These are phyloP conservation scores for Lyophyllum shimeji DNA, from an alignment of 768 basidiomycete genomes.

Conservation along the genomic window DNA sequence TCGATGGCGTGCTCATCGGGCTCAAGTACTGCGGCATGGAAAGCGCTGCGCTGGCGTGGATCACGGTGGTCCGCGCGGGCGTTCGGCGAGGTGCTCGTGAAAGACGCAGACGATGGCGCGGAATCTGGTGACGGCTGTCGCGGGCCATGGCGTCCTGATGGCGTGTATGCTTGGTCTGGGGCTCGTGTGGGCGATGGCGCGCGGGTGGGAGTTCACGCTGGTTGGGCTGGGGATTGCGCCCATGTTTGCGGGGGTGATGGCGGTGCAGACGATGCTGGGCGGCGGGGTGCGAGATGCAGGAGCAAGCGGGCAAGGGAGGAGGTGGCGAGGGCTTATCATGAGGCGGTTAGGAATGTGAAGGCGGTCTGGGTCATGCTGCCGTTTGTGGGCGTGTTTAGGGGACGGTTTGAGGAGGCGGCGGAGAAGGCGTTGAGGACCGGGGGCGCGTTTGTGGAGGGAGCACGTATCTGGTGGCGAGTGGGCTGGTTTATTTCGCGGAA, in stretches of 20 bases:
- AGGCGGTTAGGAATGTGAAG: conserved; percentile 80
- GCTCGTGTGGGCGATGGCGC: conserved; percentile 83
- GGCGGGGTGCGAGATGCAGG: conserved; percentile 63
- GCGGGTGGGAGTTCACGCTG: conserved; percentile 92
- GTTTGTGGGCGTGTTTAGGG: conserved; percentile 68
- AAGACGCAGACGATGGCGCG: conserved; percentile 90
- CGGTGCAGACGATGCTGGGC: conserved; percentile 73
- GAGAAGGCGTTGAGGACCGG: conserved; percentile 61
- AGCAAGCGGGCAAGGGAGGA: conserved; percentile 90
- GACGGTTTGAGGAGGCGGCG: conserved; percentile 66
- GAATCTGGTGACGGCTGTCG: conserved; percentile 68
- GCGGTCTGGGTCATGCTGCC: conserved; percentile 89
- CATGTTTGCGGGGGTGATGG: conserved; percentile 74
- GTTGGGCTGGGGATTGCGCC: conserved; percentile 88
- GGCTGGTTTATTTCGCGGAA: conserved; percentile 86
- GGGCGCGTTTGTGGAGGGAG: conserved; percentile 92
- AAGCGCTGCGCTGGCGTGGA: conserved; percentile 71
- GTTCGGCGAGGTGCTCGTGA: conserved; percentile 68
- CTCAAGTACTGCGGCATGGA: conserved; percentile 84
- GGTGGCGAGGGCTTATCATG: conserved; percentile 82
- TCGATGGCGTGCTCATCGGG: conserved; percentile 75
- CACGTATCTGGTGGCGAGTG: conserved; percentile 76
- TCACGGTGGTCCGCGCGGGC: conserved; percentile 58
- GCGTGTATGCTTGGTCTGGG: conserved; percentile 80
- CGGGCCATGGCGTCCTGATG: conserved; percentile 74